Conservation (phyloP, 305 asterid species). For the Withania somnifera region DNA sequence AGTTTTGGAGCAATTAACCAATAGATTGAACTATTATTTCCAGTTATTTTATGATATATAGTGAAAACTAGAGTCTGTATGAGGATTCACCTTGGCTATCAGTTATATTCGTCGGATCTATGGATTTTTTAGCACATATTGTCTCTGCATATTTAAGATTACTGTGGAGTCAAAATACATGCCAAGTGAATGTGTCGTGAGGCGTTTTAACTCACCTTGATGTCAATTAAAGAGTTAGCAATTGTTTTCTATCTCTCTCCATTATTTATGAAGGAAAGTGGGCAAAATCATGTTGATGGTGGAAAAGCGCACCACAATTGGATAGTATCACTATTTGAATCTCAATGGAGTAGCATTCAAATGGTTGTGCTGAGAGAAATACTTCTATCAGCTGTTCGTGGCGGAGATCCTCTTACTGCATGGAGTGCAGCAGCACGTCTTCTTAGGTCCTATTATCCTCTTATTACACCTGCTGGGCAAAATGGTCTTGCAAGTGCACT, state of each 20-base stretch:
- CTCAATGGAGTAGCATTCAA: constrained; percentile 98
- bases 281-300: constrained; percentile 50
- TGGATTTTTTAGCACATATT: neutral
- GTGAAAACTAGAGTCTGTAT: neutral
- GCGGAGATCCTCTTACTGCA: constrained; percentile 99
- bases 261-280: constrained; percentile 37
- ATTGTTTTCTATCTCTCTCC: constrained; percentile 7
- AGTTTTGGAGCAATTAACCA: neutral
- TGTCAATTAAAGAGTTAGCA: neutral
- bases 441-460: constrained; percentile 93
- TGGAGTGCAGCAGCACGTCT: constrained; percentile 99
- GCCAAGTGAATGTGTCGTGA: neutral
- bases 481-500: constrained; percentile 89
- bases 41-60: neutral
- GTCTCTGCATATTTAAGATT: neutral
- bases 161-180: neutral
- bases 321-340: constrained; percentile 76
- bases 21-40: neutral
- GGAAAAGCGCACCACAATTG: constrained; percentile 75
- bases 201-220: neutral
- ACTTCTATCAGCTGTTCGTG: constrained; percentile 91
- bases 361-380: constrained; percentile 97
- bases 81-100: neutral
- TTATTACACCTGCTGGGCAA: constrained; percentile 96
- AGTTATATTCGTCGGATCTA: neutral